These are phyloP conservation scores for Tetracentron sinense DNA, from an alignment of 164 flowering plant genomes.

Conservation along the genomic window DNA sequence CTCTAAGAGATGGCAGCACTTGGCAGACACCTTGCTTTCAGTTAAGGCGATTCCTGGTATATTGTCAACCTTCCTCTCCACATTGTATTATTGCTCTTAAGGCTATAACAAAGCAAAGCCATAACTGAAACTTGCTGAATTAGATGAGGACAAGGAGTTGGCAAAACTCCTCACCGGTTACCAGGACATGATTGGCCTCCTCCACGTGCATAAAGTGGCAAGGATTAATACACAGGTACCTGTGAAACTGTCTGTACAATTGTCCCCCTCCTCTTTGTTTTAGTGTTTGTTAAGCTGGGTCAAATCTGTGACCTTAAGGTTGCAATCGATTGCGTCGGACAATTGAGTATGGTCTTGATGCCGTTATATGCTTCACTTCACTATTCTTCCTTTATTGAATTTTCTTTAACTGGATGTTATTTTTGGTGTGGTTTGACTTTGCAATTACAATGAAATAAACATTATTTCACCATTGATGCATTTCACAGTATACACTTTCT, in stretches of 20 bases:
- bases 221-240: slow-evolving; percentile 84
- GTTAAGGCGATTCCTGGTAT: slow-evolving; percentile 86
- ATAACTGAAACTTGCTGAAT: not conserved
- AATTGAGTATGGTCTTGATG: not conserved
- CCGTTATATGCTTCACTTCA: not conserved
- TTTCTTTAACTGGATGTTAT: not conserved
- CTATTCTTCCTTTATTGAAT: not conserved
- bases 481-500: no score
- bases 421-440: no score
- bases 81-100: not conserved
- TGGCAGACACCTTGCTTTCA: slow-evolving; percentile 92
- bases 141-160: slow-evolving; percentile 92
- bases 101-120: not conserved
- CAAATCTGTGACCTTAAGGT: not conserved
- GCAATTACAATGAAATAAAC: no score
- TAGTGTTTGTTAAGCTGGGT: not conserved
- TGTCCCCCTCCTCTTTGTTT: not conserved
- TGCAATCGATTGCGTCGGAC: not conserved
- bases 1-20: slow-evolving; percentile 88
- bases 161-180: slow-evolving; percentile 88
- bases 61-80: not conserved
- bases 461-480: no score
- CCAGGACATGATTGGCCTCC: slow-evolving; percentile 92
- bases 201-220: slow-evolving; percentile 77
- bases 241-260: not conserved